Base-by-base conservation (phyloP, 2,329 filamentous ascomycete genomes). In the Davidsoniella australis region DNA sequence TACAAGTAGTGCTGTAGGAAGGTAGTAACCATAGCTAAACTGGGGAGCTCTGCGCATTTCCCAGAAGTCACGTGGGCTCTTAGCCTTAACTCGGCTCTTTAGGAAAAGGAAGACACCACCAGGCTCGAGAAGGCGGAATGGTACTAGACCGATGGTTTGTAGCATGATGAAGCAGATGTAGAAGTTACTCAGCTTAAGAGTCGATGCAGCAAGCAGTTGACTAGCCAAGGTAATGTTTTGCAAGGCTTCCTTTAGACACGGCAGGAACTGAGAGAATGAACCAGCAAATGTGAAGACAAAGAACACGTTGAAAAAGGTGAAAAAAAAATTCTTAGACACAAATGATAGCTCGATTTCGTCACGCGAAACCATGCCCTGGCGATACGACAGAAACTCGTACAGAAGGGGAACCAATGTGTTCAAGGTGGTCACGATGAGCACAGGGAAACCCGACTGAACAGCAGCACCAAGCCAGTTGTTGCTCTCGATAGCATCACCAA, bases 241-340 rank as follows among this genome's bases (percentile, higher is more conserved):
- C 49, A 94, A 71, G 8, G 81, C 76, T 44, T 89, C 75, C 48
- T 77, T 77, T 43, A 96, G 70, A 47, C 82, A 74, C 33, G 71
- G 69, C 64, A 78, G 78, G 59, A 94, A 84, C 48, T 80, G 77
- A 38, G 82, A 78, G 65, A 84, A 85, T 4, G 87, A 86, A 48
- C 83, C 84, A 42, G 94, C 84, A 23, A 91, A 74, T 1, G 89
- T 93, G 62, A 96, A 95, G 41, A 96, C 77, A 46, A 96, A 75
- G 65, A 98, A 98, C 51, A 96, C 85, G 65, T 98, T 98, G 75
- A 98, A 96, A 65, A 98, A 98, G 8, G 84, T 88, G 62, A 98
- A 98, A 71, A 96, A 94, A 67, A 96, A 98, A 64, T 96, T 98
- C 68, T 98, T 98, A 48, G 86, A 94, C 56, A 98, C 89, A 41